Evolutionary conservation across 225 moss, liverwort and hornwort genomes (phyloP), one percentile per base, ranked within the genome.

Genomic region (Pseudoscleropodium purum): DNA sequence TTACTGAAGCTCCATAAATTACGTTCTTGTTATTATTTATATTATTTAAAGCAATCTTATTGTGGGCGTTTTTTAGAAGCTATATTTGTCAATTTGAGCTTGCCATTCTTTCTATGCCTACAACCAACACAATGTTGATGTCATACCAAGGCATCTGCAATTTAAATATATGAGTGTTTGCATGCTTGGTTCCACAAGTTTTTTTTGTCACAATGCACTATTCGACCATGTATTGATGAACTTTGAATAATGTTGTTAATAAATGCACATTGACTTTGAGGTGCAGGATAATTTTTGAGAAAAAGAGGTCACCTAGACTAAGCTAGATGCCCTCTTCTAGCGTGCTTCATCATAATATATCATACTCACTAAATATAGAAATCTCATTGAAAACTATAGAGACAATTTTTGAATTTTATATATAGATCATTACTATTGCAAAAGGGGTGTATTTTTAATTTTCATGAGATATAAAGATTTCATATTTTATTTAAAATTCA

Each of bases 1-100:
- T 2, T 24, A 69, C 39, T 14, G 14, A 25, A 69, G 4, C 39
- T 70, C 8, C 0, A 70, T n/a, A n/a, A n/a, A n/a, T 39, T 7
- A 4, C 39, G 4, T 14, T 5, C 13, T 39, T 70, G 24, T 70
- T 24, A 70, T 39, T 13, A 24, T 56, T 37, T 24, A 24, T 70
- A 1, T 23, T n/a, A 25, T 25, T 23, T 19, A n/a, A 12, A n/a
- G 8, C 15, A 70, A n/a, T 13, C 4, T 39, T 4, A 4, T 39
- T 70, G 25, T 0, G 0, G 4, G 2, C 0, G 1, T 39, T 24
- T 70, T 4, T 70, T 39, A 8, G 13, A 70, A 39, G 13, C 4
- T 39, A 14, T 15, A 14, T 41, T 26, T 15, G 25, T 72, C 41
- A 41, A 41, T 72, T 41, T 72, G 15, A 41, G 2, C 26, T 25